These are phyloP conservation scores for Penicillium chermesinum DNA, from an alignment of 495 filamentous ascomycete genomes.

Conservation along the genomic window DNA sequence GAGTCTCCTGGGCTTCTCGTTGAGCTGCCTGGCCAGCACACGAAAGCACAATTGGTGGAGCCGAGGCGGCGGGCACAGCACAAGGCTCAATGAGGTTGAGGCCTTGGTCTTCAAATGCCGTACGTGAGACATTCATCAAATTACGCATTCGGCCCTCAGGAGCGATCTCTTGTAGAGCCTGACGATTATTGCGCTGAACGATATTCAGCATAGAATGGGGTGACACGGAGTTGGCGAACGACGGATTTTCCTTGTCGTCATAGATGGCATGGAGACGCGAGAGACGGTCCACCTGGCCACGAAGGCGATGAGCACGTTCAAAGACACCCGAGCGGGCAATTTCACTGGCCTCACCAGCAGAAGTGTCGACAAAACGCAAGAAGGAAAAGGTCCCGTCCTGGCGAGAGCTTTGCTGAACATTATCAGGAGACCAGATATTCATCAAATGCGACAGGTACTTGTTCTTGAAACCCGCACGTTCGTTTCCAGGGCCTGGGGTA, in stretches of 20 bases:
- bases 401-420: constrained; percentile 57
- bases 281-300: constrained; percentile 40
- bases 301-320: constrained; percentile 59
- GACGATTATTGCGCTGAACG: constrained; percentile 60
- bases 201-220: constrained; percentile 78
- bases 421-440: constrained; percentile 83
- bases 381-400: constrained; percentile 74
- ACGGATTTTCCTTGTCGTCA: constrained; percentile 50
- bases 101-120: constrained; percentile 60
- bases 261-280: constrained; percentile 56
- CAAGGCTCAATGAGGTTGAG: constrained; percentile 75
- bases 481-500: constrained; percentile 69
- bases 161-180: constrained; percentile 64
- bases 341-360: constrained; percentile 62
- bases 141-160: constrained; percentile 63
- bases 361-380: constrained; percentile 79
- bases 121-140: constrained; percentile 73
- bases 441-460: constrained; percentile 71
- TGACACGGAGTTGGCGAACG: constrained; percentile 46
- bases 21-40: constrained; percentile 63
- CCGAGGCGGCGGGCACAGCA: constrained; percentile 66
- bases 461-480: constrained; percentile 65
- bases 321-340: constrained; percentile 57
- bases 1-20: constrained; percentile 62
- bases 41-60: constrained; percentile 80